Conservation (phyloP, 495 filamentous ascomycete genomes). For the Aspergillus baeticus region DNA sequence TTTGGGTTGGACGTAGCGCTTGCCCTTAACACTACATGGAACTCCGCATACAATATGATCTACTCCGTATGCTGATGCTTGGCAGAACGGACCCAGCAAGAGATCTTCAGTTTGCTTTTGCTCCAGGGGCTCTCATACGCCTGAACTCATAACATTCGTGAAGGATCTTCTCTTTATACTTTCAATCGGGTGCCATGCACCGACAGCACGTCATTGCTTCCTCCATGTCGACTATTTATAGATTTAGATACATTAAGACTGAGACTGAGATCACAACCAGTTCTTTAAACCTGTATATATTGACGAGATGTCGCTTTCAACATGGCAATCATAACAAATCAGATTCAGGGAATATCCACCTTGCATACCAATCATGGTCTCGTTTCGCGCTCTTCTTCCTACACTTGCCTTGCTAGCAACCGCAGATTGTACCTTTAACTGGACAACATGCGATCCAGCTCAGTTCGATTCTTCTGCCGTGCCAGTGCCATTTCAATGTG, state of each 20-base stretch:
- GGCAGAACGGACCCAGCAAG: background rate
- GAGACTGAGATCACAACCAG: background rate
- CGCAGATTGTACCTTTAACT: conserved; percentile 3
- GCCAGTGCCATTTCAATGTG: conserved; percentile 3
- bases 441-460: background rate
- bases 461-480: conserved; percentile 4
- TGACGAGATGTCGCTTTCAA: background rate
- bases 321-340: background rate
- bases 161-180: background rate
- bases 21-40: background rate
- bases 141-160: background rate
- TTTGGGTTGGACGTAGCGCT: background rate
- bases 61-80: background rate
- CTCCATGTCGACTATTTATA: background rate
- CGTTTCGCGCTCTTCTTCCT: background rate
- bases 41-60: no score
- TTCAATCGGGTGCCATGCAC: background rate
- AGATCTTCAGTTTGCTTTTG: background rate
- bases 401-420: background rate
- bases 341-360: background rate
- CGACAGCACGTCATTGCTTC: background rate
- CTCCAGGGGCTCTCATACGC: background rate
- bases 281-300: background rate
- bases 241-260: background rate
- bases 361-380: conserved; percentile 6